Base-by-base conservation (phyloP, 257 asterid genomes). In the Verbascum thapsus region DNA sequence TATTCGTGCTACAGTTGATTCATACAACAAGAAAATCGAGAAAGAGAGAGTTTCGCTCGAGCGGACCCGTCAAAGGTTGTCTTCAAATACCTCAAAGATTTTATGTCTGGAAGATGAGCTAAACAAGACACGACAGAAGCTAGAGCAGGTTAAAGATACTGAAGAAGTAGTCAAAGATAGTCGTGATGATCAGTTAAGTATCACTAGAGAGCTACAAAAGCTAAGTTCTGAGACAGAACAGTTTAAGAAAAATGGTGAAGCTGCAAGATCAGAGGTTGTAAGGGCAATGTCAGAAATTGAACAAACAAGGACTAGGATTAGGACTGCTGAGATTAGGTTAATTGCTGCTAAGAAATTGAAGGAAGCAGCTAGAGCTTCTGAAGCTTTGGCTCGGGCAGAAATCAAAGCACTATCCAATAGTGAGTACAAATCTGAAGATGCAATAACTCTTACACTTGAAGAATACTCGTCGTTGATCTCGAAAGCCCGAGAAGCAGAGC, bases 341-440 rank as follows among this genome's bases (percentile, higher is more conserved):
- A 64, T 83, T 19, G 96, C 95, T 1, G 97, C 99, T 19, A 90
- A 67, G 69, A 94, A 74, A 66, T 87, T 90, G 95, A 88, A 92
- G 77, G 88, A 74, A 65, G 99, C 99, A 0, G 96, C 99, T 6
- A 77, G 79, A 60, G 96, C 95, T 34, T 70, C 95, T 8, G 97
- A 94, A 79, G 94, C 95, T 16, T 81, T 81, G 42, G 94, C 94
- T 19, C 82, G 82, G 15, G 92, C 95, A 1, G 97, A 94, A 67
- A 88, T 87, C 63, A 85, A 82, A 76, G 90, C 91, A 1, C 11
- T 92, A 10, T 76, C 88, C 5, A 76, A 65, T 2, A 35, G 61
- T 10, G 81, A 69, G 55, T 66, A 60, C 32, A 5, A 2, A 13
- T 58, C 79, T 1, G 90, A 80, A 18, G 69, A 66, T 3, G 77